Conservation (phyloP, 2,329 filamentous ascomycete species). For the Scolecobasidium constrictum region DNA sequence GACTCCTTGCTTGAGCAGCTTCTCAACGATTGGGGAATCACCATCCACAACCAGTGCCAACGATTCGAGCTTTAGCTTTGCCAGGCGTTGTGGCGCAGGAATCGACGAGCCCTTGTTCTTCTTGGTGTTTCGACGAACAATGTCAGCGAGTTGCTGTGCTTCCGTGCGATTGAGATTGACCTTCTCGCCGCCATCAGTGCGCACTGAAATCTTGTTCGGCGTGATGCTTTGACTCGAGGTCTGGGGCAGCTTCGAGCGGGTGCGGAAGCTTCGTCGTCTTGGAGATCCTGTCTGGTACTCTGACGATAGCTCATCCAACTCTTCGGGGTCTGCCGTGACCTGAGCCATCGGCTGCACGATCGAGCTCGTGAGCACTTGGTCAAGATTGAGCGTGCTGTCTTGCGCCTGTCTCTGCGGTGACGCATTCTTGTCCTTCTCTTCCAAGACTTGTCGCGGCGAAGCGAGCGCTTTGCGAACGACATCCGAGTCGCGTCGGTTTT, state of each 20-base stretch:
- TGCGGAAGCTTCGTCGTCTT: slow-evolving; percentile 12
- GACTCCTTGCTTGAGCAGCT: slow-evolving; percentile 12
- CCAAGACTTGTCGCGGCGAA: slow-evolving; percentile 32
- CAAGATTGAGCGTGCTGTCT: not conserved
- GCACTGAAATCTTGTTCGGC: slow-evolving; percentile 33
- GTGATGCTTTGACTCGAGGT: slow-evolving; percentile 7
- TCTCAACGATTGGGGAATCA: not conserved
- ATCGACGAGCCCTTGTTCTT: slow-evolving; percentile 37
- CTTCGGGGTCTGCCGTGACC: not conserved
- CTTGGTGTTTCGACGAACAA: slow-evolving; percentile 37
- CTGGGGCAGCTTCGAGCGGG: slow-evolving; percentile 10
- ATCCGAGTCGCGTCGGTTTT: slow-evolving; percentile 38
- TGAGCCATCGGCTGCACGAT: not conserved
- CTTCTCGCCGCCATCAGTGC: slow-evolving; percentile 25
- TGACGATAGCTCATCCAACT: not conserved
- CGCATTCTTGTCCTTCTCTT: slow-evolving; percentile 37
- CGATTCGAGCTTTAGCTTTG: slow-evolving; percentile 27
- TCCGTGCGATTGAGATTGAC: slow-evolving; percentile 37
- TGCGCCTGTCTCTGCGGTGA: slow-evolving; percentile 20
- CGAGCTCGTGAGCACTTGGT: not conserved
- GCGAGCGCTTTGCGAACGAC: slow-evolving; percentile 34
- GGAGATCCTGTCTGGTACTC: slow-evolving; percentile 1
- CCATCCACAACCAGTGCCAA: slow-evolving; percentile 1
- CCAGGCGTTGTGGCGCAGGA: slow-evolving; percentile 30
- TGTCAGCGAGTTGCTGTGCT: slow-evolving; percentile 34